Conservation (phyloP, 805 yeast species). For the Spathaspora girioi region DNA sequence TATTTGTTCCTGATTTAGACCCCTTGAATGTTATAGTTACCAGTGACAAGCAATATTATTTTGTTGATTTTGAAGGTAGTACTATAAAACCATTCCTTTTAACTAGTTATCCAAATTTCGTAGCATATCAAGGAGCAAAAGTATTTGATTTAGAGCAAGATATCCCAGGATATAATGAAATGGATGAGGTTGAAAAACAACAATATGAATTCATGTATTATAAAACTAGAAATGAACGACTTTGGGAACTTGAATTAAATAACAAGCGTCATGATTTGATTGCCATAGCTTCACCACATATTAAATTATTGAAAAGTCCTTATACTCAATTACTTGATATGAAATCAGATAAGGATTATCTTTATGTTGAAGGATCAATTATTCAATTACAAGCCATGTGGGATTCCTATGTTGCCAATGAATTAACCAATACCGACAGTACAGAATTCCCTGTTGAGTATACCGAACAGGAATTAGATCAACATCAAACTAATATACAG, state of each 20-base stretch:
- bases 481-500: conserved; percentile 55
- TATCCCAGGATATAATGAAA: conserved; percentile 60
- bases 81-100: conserved; percentile 78
- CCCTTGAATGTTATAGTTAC: conserved; percentile 75
- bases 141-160: conserved; percentile 74
- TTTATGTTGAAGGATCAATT: conserved; percentile 63
- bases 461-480: conserved; percentile 54
- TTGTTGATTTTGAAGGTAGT: conserved; percentile 82
- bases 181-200: conserved; percentile 70
- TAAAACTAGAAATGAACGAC: conserved; percentile 85
- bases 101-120: conserved; percentile 76
- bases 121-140: conserved; percentile 85
- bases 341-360: conserved; percentile 54
- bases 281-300: conserved; percentile 79
- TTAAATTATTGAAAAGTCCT: conserved; percentile 67
- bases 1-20: conserved; percentile 80
- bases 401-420: conserved; percentile 60
- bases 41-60: conserved; percentile 36
- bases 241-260: conserved; percentile 80
- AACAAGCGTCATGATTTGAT: conserved; percentile 62
- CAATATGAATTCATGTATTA: conserved; percentile 84
- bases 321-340: conserved; percentile 58
- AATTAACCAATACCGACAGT: conserved; percentile 45
- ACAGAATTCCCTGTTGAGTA: conserved; percentile 55
- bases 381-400: conserved; percentile 66